phyloP scores from a whole-genome alignment of 768 basidiomycete genomes.

The Amanita muscaria region DNA sequence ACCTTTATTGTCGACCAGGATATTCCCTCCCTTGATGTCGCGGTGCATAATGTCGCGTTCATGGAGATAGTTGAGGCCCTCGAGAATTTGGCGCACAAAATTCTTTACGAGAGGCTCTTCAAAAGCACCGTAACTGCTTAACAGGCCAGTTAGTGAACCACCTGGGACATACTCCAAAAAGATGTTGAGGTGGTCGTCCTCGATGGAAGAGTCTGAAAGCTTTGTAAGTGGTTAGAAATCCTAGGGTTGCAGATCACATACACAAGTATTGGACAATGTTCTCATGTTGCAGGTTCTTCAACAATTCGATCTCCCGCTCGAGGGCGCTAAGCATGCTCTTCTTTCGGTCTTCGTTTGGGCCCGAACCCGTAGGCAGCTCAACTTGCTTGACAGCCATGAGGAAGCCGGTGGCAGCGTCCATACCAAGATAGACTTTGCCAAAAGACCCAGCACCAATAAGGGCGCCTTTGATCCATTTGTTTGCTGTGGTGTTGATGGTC shows the following conservation, averaged over 20 bases:
- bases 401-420: slow-evolving; percentile 85
- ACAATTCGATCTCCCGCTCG: slow-evolving; percentile 88
- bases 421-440: slow-evolving; percentile 90
- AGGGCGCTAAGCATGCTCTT: slow-evolving; percentile 87
- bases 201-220: slow-evolving; percentile 81
- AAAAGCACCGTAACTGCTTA: slow-evolving; percentile 90
- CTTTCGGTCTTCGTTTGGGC: slow-evolving; percentile 86
- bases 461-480: slow-evolving; percentile 96
- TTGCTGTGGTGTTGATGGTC: slow-evolving; percentile 36
- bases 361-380: slow-evolving; percentile 76
- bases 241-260: slow-evolving; percentile 29
- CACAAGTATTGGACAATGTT: slow-evolving; percentile 99
- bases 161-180: slow-evolving; percentile 97
- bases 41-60: slow-evolving; percentile 93
- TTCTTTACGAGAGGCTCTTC: slow-evolving; percentile 88
- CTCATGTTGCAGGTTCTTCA: slow-evolving; percentile 87
- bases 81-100: slow-evolving; percentile 87
- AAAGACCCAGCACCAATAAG: slow-evolving; percentile 93
- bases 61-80: slow-evolving; percentile 85
- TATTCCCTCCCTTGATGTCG: slow-evolving; percentile 98
- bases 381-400: slow-evolving; percentile 99
- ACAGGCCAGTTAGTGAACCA: slow-evolving; percentile 82
- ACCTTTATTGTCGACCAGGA: slow-evolving; percentile 96
- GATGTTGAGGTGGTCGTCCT: slow-evolving; percentile 87
- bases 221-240: slow-evolving; percentile 4